Evolutionary conservation across 2,329 filamentous ascomycete species (phyloP), one percentile per base, ranked within the genome.

Genomic region (Beauveria asiatica): DNA sequence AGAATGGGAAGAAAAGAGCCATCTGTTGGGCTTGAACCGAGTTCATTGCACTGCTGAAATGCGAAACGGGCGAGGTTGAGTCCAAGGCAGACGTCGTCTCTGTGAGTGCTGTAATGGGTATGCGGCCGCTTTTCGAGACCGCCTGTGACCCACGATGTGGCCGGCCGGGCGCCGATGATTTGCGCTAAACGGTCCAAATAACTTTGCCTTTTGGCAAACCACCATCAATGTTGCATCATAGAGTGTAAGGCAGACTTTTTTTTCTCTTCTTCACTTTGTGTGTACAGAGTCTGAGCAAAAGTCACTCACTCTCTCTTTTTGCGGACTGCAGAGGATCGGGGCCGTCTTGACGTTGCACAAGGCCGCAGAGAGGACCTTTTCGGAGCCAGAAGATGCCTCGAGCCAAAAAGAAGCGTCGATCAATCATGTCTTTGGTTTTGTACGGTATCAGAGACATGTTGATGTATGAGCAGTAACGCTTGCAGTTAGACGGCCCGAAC

Each of bases 41-140:
- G 8, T 23, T 41, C 1, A 48, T 39, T 37, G 42, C 17, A 33
- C 19, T 27, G 7, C 11, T n/a, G 16, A 17, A 21, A 33, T 13
- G 2, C 37, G 46, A 58, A 45, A 58, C 56, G 21, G 46, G 37
- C 56, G 48, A 58, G 56, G 56, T 58, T 58, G 56, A 58, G 30
- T 17, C 33, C 55, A 51, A 58, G 56, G 44, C 45, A 58, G 56
- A 49, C 46, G 39, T 42, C 39, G 33, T 16, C 33, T 17, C 17
- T 23, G 6, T 16, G 2, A 37, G n/a, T 33, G 46, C 37, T 13
- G 25, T 37, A 13, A 37, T 37, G 33, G 33, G 11, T 48, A 46
- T 59, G 57, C 30, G 49, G 49, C 57, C 57, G 30, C 41, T 19
- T 59, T 50, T 25, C 27, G 49, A 46, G 57, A 42, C 57, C 57